Conservation (phyloP, 345 rosid species). For the Populus euphratica region DNA sequence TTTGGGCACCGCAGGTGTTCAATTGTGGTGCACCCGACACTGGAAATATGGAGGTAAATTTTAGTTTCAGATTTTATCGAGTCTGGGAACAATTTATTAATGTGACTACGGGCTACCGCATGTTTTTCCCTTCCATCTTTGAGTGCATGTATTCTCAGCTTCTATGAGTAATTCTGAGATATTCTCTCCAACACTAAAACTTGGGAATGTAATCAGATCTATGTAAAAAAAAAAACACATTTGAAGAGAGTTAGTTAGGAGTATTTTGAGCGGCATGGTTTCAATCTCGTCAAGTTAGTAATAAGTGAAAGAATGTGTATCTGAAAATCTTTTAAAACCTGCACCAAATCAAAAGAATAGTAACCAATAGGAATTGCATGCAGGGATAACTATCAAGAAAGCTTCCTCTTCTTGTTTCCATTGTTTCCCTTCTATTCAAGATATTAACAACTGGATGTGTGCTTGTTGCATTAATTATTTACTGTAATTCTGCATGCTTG, state of each 20-base stretch:
- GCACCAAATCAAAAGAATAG: neutral
- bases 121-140: neutral
- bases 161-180: neutral
- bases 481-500: neutral
- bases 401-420: neutral
- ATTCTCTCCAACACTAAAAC: neutral
- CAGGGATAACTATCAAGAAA: neutral
- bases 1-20: constrained; percentile 96
- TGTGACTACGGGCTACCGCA: neutral
- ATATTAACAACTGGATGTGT: neutral
- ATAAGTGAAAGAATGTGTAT: neutral
- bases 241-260: neutral
- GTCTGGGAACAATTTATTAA: neutral
- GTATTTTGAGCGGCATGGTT: constrained; percentile 10
- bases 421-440: neutral
- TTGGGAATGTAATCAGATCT: neutral
- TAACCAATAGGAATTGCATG: neutral
- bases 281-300: constrained; percentile 6
- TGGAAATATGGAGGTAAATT: constrained; percentile 96
- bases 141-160: neutral
- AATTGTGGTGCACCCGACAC: constrained; percentile 99
- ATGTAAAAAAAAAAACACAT: neutral
- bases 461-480: neutral
- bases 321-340: neutral
- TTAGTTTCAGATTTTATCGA: neutral